Base-by-base conservation (phyloP, 2,329 filamentous ascomycete species). In the Chrysoporthe deuterocubensis region DNA sequence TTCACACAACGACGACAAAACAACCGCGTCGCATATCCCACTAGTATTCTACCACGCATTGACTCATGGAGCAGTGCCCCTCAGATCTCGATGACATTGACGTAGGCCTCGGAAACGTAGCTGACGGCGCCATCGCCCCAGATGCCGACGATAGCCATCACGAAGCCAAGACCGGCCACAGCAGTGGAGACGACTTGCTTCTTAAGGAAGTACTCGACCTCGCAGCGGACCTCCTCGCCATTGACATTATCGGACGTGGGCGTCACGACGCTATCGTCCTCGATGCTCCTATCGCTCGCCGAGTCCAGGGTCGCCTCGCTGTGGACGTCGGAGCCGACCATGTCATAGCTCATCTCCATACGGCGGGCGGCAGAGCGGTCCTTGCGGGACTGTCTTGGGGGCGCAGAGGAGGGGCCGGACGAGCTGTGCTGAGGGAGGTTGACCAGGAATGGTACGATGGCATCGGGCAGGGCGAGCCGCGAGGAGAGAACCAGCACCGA, bases 311-410 rank as follows among this genome's bases (percentile, higher is more conserved):
- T 74, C 7, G 74, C 77, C 69, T 86, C 82, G 70, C 81, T 84
- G 71, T 81, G 80, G n/a, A 81, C 78, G 40, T 88, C 83, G 52
- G 69, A 70, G 56, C 85, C 83, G 34, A 91, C 81, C 11, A 91
- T 86, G 79, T 93, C 90, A 79, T 91, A 92, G 83, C 88, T 92
- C 58, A 87, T 85, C 77, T 93, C 90, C 82, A 92, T 86, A 70
- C 83, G 83, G 69, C 79, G 74, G 70, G 81, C 62, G 71, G 76
- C 69, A 67, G 68, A 61, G 7, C 70, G 54, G 44, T 73, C 71
- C 34, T 66, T 67, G 62, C 71, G 70, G 18, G 75, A 43, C 4
- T 59, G 37, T n/a, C 37, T 16, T 60, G 46, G 4, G 68, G 57
- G 44, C 8, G 68, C 57, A 3, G 71, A 61, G 3, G 70, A 59